phyloP scores from a whole-genome alignment of 2,329 filamentous ascomycete genomes.

The Arthrobotrys megalospora region DNA sequence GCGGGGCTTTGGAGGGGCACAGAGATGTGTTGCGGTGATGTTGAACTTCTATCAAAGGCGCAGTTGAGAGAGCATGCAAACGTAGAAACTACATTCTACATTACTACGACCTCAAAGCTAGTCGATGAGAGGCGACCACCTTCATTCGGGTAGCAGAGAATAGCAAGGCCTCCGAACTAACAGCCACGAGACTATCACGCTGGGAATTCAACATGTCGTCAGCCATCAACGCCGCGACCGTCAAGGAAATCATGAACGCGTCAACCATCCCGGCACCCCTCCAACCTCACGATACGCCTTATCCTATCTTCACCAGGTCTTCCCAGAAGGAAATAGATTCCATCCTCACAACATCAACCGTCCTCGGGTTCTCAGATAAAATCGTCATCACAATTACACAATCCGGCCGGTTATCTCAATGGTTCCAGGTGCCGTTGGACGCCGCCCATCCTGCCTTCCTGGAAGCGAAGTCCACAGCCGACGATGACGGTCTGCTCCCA shows the following conservation, averaged over 20 bases:
- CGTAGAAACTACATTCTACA: not conserved
- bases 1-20: slow-evolving; percentile 50
- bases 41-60: slow-evolving; percentile 12
- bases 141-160: not conserved
- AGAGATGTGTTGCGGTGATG: slow-evolving; percentile 43
- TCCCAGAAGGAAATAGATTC: slow-evolving; percentile 72
- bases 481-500: slow-evolving; percentile 77
- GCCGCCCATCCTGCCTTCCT: slow-evolving; percentile 76
- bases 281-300: slow-evolving; percentile 57
- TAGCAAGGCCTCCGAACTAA: not conserved
- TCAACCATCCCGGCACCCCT: slow-evolving; percentile 47
- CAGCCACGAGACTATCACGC: slow-evolving; percentile 11
- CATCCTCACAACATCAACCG: slow-evolving; percentile 79
- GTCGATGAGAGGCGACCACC: slow-evolving; percentile 3
- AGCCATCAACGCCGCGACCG: slow-evolving; percentile 49
- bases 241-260: slow-evolving; percentile 58
- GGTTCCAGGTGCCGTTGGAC: slow-evolving; percentile 87
- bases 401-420: slow-evolving; percentile 87
- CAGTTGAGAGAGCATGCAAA: not conserved
- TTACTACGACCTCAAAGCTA: not conserved
- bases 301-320: slow-evolving; percentile 51
- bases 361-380: slow-evolving; percentile 86
- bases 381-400: slow-evolving; percentile 92
- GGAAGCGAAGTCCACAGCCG: slow-evolving; percentile 69
- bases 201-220: slow-evolving; percentile 42